phyloP scores from a whole-genome alignment of 2,329 filamentous ascomycete genomes.

The Trichoderma sp. region DNA sequence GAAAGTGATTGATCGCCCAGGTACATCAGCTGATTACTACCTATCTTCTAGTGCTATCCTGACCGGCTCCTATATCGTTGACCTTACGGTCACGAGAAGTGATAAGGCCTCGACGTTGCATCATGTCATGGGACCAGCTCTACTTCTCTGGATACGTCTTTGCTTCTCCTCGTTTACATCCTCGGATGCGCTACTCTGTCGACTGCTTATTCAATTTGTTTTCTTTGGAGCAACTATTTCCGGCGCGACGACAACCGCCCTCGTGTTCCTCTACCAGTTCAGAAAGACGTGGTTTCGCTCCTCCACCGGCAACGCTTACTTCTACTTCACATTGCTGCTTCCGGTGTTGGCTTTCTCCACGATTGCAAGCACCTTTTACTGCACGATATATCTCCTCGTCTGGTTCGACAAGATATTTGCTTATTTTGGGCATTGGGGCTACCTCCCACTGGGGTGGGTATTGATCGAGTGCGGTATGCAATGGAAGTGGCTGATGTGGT shows the following conservation, averaged over 20 bases:
- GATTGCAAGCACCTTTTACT: conserved; percentile 15
- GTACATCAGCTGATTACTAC: background rate
- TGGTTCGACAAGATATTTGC: conserved; percentile 10
- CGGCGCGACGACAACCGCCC: background rate
- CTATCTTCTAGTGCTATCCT: conserved; percentile 2
- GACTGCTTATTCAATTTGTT: conserved; percentile 3
- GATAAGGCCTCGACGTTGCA: conserved; percentile 4
- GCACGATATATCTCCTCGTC: conserved; percentile 6
- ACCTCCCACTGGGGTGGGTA: conserved; percentile 9
- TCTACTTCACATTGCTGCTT: conserved; percentile 7
- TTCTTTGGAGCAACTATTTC: conserved; percentile 12
- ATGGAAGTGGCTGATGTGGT: conserved; percentile 22
- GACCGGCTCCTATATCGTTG: conserved; percentile 15
- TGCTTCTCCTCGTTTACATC: background rate
- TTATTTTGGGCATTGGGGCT: conserved; percentile 9
- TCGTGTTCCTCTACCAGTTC: conserved; percentile 8
- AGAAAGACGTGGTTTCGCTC: conserved; percentile 6
- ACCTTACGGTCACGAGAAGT: conserved; percentile 10
- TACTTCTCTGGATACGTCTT: conserved; percentile 7
- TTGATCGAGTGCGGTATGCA: conserved; percentile 17
- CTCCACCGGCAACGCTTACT: background rate
- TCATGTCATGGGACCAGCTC: conserved; percentile 9
- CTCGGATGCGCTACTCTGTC: conserved; percentile 8
- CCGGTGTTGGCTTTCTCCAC: conserved; percentile 3
- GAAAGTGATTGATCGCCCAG: rapidly evolving